phyloP scores from a whole-genome alignment of 495 filamentous ascomycete species.

The Aspergillus mulundensis region DNA sequence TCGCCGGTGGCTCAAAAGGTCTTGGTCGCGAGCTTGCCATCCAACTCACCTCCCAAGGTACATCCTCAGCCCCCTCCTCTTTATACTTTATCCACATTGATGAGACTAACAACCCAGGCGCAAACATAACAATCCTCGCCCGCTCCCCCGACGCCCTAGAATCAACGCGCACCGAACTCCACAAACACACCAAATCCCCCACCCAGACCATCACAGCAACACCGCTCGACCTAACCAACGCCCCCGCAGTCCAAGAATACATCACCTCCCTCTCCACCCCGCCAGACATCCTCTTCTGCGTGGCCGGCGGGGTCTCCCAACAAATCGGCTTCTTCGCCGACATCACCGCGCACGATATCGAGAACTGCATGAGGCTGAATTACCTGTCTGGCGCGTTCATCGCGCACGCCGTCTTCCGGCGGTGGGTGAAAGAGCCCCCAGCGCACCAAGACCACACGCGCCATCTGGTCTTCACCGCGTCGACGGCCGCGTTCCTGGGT shows the following conservation, averaged over 20 bases:
- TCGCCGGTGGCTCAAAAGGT: conserved; percentile 10
- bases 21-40: conserved; percentile 5
- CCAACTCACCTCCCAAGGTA: neutral
- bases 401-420: conserved; percentile 24
- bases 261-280: conserved; percentile 16
- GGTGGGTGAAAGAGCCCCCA: conserved; percentile 20
- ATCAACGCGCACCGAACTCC: neutral
- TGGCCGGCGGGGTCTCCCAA: conserved; percentile 30
- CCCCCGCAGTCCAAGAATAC: conserved; percentile 2
- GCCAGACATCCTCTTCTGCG: conserved; percentile 26
- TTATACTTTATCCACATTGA: neutral
- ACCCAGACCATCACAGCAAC: conserved; percentile 12
- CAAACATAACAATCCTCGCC: conserved; percentile 2
- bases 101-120: neutral
- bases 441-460: neutral
- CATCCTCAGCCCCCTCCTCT: neutral
- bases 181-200: neutral
- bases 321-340: conserved; percentile 35
- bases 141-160: neutral
- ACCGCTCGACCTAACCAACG: conserved; percentile 16
- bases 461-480: conserved; percentile 32
- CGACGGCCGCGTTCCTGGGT: conserved; percentile 31
- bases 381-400: conserved; percentile 30
- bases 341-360: conserved; percentile 24
- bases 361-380: conserved; percentile 30